phyloP scores from a whole-genome alignment of 2,329 filamentous ascomycete genomes.

The Beauveria rudraprayagi region DNA sequence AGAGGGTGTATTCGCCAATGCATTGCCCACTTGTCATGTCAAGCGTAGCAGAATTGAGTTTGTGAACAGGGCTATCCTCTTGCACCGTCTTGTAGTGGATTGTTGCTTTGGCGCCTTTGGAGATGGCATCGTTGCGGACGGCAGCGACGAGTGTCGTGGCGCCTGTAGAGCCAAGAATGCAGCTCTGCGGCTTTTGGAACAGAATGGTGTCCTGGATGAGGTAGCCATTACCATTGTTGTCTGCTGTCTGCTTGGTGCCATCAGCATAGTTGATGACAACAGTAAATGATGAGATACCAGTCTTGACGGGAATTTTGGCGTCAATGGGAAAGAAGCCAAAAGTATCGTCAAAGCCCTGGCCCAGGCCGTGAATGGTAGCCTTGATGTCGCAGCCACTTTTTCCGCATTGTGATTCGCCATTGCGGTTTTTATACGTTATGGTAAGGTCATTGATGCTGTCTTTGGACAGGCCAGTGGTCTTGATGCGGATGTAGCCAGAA shows the following conservation, averaged over 20 bases:
- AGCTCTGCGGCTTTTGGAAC: conserved; percentile 50
- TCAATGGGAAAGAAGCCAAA: conserved; percentile 47
- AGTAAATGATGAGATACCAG: conserved; percentile 55
- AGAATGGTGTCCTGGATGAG: conserved; percentile 47
- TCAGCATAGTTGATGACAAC: conserved; percentile 41
- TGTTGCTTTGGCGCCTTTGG: conserved; percentile 32
- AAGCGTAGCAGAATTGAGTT: conserved; percentile 29
- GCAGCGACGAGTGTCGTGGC: conserved; percentile 38
- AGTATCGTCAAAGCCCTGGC: conserved; percentile 51
- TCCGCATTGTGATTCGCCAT: conserved; percentile 39
- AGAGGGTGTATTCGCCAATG: conserved; percentile 41
- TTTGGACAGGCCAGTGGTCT: conserved; percentile 39
- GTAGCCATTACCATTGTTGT: conserved; percentile 52
- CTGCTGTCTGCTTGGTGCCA: conserved; percentile 37
- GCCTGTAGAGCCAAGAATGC: conserved; percentile 36
- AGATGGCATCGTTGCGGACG: conserved; percentile 39
- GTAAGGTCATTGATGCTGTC: conserved; percentile 38
- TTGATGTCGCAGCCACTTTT: conserved; percentile 34
- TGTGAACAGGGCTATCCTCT: conserved; percentile 34
- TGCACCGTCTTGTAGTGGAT: conserved; percentile 37
- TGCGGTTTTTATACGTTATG: conserved; percentile 48
- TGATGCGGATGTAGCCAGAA: conserved; percentile 48
- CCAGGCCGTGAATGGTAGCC: conserved; percentile 37
- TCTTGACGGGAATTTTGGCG: conserved; percentile 44
- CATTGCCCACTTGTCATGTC: conserved; percentile 35